A percentile compares a stretch with the other conserved stretches of the same genome.
Conservation (phyloP, 257 asterid genomes). For the Solanum chmielewskii region DNA sequence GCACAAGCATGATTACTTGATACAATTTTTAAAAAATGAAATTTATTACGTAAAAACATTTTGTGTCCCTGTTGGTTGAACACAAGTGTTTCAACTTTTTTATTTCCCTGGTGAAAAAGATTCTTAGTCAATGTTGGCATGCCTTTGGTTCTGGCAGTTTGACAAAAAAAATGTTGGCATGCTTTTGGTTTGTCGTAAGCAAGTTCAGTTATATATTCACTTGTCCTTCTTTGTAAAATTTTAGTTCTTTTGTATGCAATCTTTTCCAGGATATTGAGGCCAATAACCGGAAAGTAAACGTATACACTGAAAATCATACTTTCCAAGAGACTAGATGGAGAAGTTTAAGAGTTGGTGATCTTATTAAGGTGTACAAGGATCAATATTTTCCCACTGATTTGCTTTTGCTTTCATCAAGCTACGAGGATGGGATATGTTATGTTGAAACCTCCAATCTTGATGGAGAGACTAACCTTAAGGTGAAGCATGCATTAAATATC, state of each 20-base stretch:
- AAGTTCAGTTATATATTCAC: neutral
- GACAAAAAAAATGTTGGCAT: neutral
- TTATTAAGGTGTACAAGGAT: slow-evolving; percentile 71
- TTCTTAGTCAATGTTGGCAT: neutral
- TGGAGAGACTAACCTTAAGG: slow-evolving; percentile 94
- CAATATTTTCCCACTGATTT: slow-evolving; percentile 92
- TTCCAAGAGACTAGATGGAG: slow-evolving; percentile 64
- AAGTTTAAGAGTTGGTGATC: slow-evolving; percentile 75
- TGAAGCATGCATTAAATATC: slow-evolving; percentile 71
- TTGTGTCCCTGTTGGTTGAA: neutral
- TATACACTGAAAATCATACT: slow-evolving; percentile 25
- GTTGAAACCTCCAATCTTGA: slow-evolving; percentile 91
- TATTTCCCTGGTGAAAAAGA: neutral
- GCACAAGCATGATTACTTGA: neutral
- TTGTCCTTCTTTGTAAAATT: neutral
- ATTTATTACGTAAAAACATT: neutral
- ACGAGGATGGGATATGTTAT: slow-evolving; percentile 85
- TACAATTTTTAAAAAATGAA: neutral
- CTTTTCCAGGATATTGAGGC: slow-evolving; percentile 73
- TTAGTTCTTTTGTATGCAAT: neutral
- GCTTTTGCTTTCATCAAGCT: slow-evolving; percentile 77
- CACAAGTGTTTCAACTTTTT: neutral
- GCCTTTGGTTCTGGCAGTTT: neutral
- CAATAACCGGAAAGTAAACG: slow-evolving; percentile 65
- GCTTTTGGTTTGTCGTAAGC: neutral